Conservation (phyloP, 345 rosid genomes). For the Boechera stricta region DNA sequence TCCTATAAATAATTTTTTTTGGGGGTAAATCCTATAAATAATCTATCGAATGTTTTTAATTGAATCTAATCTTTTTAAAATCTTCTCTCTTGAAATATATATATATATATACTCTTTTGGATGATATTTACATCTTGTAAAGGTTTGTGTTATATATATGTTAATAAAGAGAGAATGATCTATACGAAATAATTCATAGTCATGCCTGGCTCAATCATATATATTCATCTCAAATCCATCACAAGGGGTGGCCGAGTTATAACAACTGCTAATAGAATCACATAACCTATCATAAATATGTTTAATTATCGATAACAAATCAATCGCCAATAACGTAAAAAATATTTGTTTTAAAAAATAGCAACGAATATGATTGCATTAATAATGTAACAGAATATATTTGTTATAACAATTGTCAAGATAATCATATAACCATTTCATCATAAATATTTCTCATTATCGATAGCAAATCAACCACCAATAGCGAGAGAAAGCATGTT, state of each 20-base stretch:
- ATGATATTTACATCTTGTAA: background rate
- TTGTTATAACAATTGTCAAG: background rate
- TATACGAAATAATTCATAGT: background rate
- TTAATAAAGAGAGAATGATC: background rate
- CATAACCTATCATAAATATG: background rate
- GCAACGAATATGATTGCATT: background rate
- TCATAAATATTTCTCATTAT: background rate
- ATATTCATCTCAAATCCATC: background rate
- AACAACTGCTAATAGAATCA: background rate
- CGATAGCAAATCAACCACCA: background rate
- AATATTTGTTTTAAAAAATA: background rate
- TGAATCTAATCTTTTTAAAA: background rate
- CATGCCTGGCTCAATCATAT: too few relatives aligned
- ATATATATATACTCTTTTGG: too few relatives aligned
- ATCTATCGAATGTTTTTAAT: background rate
- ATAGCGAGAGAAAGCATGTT: background rate
- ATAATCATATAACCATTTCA: background rate
- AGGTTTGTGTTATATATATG: background rate
- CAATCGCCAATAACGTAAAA: background rate
- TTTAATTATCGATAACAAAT: background rate
- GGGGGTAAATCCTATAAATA: background rate
- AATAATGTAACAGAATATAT: background rate
- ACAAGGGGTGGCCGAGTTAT: background rate
- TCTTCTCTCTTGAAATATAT: background rate
- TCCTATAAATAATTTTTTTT: background rate